phyloP scores from a whole-genome alignment of 805 yeast species.

The Barnettozyma californica region DNA sequence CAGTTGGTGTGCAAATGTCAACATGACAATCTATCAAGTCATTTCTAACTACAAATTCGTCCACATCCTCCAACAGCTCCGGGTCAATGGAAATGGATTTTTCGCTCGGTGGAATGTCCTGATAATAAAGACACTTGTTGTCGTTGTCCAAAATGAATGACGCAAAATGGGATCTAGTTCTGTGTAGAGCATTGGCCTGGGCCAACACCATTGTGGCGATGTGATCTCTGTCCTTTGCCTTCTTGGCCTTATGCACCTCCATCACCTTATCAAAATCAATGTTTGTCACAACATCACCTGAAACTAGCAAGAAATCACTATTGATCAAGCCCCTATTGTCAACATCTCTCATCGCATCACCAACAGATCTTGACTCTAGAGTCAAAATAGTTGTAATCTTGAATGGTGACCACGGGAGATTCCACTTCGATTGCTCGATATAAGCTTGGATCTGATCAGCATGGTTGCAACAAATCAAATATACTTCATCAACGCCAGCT shows the following conservation, averaged over 20 bases:
- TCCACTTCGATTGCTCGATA: conserved; percentile 71
- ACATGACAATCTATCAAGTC: conserved; percentile 95
- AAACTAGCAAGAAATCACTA: conserved; percentile 83
- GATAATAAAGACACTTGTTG: conserved; percentile 78
- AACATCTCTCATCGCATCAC: conserved; percentile 95
- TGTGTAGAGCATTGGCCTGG: conserved; percentile 77
- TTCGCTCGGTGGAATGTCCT: conserved; percentile 55
- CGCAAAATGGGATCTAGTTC: conserved; percentile 76
- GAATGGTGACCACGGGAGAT: conserved; percentile 68
- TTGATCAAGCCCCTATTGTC: conserved; percentile 86
- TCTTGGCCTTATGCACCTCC: conserved; percentile 67
- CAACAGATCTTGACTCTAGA: conserved; percentile 85
- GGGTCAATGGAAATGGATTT: conserved; percentile 66
- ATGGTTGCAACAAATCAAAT: conserved; percentile 83
- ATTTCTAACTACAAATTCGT: conserved; percentile 76
- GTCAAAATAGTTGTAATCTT: conserved; percentile 73
- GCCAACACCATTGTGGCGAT: conserved; percentile 92
- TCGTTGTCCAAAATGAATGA: conserved; percentile 74
- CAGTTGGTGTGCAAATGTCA: conserved; percentile 91
- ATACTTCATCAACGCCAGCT: conserved; percentile 87
- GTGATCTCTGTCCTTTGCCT: conserved; percentile 76
- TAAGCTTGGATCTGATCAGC: conserved; percentile 84
- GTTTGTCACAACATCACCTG: conserved; percentile 95
- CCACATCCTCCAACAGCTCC: conserved; percentile 69
- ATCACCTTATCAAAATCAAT: conserved; percentile 72